A percentile compares a stretch with the other conserved stretches of the same genome.
These are phyloP conservation scores for Elsinoe fawcettii DNA, from an alignment of 2,329 filamentous ascomycete species.

Conservation along the genomic window DNA sequence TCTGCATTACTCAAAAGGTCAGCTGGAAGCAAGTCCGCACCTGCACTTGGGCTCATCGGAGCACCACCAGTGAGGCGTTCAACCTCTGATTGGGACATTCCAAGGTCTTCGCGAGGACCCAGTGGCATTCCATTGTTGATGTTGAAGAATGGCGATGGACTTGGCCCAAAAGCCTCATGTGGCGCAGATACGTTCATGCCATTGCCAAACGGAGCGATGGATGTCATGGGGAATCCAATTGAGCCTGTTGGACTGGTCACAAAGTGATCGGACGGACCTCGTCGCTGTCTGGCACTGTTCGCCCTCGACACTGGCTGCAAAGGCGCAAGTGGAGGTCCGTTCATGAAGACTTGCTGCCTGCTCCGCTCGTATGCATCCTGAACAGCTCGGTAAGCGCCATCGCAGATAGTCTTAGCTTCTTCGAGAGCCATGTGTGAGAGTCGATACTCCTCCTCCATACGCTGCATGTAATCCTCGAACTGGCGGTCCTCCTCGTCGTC, in stretches of 20 bases:
- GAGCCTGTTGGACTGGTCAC: conserved; percentile 27
- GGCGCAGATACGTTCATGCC: conserved; percentile 44
- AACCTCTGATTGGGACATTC: conserved; percentile 55
- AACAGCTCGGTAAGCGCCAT: conserved; percentile 45
- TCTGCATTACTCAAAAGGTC: conserved; percentile 40
- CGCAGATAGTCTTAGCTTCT: conserved; percentile 31
- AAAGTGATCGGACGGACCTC: conserved; percentile 29
- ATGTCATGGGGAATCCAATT: conserved; percentile 32
- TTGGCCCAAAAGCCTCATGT: conserved; percentile 38
- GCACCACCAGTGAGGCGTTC: conserved; percentile 56
- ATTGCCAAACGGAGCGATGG: conserved; percentile 40
- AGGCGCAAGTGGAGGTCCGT: conserved; percentile 26
- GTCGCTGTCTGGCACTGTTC: conserved; percentile 27
- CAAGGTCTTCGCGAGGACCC: conserved; percentile 33
- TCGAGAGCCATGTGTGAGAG: conserved; percentile 26
- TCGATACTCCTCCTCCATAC: conserved; percentile 28
- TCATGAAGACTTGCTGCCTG: conserved; percentile 33
- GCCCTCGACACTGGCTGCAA: conserved; percentile 18
- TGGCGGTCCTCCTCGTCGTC: conserved; percentile 36
- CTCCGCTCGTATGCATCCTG: conserved; percentile 37
- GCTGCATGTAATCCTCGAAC: conserved; percentile 29
- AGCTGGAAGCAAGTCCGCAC: conserved; percentile 60
- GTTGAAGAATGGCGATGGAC: conserved; percentile 45
- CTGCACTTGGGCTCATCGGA: conserved; percentile 69
- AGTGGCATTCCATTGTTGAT: conserved; percentile 56